Evolutionary conservation across 768 basidiomycete genomes (phyloP), one percentile per base, ranked within the genome.

Genomic region (Saitozyma sp.): DNA sequence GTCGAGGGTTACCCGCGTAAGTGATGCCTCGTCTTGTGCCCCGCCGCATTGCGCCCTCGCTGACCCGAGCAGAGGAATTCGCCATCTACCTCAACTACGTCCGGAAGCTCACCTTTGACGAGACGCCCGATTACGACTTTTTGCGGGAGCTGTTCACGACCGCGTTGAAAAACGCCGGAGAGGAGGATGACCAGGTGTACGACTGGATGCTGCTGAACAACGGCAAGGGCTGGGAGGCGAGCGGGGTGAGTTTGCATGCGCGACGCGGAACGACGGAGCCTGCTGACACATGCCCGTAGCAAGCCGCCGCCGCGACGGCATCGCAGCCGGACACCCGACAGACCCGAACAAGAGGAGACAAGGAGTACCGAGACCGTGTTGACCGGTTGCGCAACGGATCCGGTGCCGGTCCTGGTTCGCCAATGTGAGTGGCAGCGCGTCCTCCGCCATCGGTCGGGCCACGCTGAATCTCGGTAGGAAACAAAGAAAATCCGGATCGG

Each of bases 31-130:
- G 8, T 46, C 17, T 20, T 29, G 29, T 5, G 29, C 29, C 29
- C 2, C 29, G 29, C 29, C 29, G 19, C 39, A 5, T 45, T 53
- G 38, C 37, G 58, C 10, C 50, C 42, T 4, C 14, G 51, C 52
- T 66, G 49, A 60, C 50, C 6, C 20, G 3, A 39, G 20, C 80
- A 97, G 96, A 98, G 83, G 96, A 98, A 81, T 99, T 98, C 74
- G 89, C 88, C 59, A 98, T 99, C 75, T 99, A 98, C 81, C 85
- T 99, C 56, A 98, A 98, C 82, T 99, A 99, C 81, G 96, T 98
- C 65, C 89, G 96, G 65, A 99, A 97, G 79, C 87, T 99, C 67
- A 96, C 95, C 13, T 99, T 99, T 79, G 96, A 98, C 78, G 96
- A 99, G 82, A 91, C 93, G 19, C 96, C 96, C 48, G 96, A 99